These are phyloP conservation scores for Ophiostoma novo-ulmi DNA, from an alignment of 2,329 filamentous ascomycete genomes.

Conservation along the genomic window DNA sequence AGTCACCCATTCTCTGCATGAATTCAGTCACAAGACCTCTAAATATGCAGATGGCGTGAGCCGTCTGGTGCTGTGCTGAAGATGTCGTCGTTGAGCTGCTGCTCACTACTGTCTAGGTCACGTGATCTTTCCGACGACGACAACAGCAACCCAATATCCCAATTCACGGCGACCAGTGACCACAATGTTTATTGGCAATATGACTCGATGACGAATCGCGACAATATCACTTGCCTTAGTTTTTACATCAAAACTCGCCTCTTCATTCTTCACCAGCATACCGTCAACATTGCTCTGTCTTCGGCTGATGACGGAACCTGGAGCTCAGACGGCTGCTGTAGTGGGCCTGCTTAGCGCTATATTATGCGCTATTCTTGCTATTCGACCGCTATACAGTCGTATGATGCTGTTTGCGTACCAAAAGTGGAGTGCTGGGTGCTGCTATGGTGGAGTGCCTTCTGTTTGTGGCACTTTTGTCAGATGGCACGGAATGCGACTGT, in stretches of 20 bases:
- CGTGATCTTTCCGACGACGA: not conserved
- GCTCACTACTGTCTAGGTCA: not conserved
- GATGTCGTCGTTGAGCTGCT: not conserved
- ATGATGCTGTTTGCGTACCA: not conserved
- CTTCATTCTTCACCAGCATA: not conserved
- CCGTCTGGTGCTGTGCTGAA: not conserved
- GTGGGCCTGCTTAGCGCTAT: not conserved
- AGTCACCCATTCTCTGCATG: not conserved
- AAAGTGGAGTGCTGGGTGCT: not conserved
- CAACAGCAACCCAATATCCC: not conserved
- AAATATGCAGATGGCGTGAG: not conserved
- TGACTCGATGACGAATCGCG: not conserved
- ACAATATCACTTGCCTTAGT: not conserved
- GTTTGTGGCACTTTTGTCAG: too few species aligned
- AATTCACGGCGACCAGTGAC: too few species aligned
- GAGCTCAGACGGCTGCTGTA: constrained; percentile 3
- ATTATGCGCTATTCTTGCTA: not conserved
- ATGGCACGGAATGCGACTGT: not conserved
- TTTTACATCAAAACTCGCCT: not conserved
- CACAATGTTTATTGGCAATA: too few species aligned
- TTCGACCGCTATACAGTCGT: not conserved
- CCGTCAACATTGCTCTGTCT: not conserved
- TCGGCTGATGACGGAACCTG: constrained; percentile 15
- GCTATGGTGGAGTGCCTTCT: not conserved
- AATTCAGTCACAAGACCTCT: not conserved